Evolutionary conservation across 257 asterid species (phyloP), one percentile per base, ranked within the genome.

Genomic region (Solanum dulcamara): DNA sequence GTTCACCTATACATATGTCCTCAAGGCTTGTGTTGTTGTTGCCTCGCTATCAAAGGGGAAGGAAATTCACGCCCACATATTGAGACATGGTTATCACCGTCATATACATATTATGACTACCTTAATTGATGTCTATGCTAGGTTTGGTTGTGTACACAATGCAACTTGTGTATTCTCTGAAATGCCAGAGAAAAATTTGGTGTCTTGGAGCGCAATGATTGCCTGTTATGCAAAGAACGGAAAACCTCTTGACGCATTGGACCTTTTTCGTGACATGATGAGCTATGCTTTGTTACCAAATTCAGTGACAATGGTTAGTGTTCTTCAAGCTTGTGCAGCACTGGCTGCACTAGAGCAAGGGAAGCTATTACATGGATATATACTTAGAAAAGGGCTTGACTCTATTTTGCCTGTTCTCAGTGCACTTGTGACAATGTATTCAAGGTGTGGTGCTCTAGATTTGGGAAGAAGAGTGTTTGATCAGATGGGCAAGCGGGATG

Each of bases 171-270:
- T 94, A 15, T 96, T 96, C 83, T 81, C 81, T 26, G 83, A 86
- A 42, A 94, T 94, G 98, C 91, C 93, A 0, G 89, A 85, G 62
- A 96, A 91, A 88, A 96, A 94, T 87, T 89, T 94, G 81, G 99
- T 96, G 80, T 94, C 99, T 80, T 96, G 99, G 99, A 96, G 93
- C 70, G 97, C 99, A 6, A 92, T 96, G 97, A 92, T 96, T 30
- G 92, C 96, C 0, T 96, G 99, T 57, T 93, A 89, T 24, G 91
- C 97, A 0, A 96, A 92, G 89, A 96, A 94, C 13, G 95, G 91
- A 24, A 92, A 81, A 90, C 90, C 98, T 8, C 88, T 88, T 30
- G 96, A 93, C 28, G 98, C 98, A 4, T 89, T 94, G 40, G 92
- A 92, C 80, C 85, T 96, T 88, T 93, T 96, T 84, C 87, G 89